Conservation (phyloP, 2,329 filamentous ascomycete species). For the Bimuria novae-zelandiae region DNA sequence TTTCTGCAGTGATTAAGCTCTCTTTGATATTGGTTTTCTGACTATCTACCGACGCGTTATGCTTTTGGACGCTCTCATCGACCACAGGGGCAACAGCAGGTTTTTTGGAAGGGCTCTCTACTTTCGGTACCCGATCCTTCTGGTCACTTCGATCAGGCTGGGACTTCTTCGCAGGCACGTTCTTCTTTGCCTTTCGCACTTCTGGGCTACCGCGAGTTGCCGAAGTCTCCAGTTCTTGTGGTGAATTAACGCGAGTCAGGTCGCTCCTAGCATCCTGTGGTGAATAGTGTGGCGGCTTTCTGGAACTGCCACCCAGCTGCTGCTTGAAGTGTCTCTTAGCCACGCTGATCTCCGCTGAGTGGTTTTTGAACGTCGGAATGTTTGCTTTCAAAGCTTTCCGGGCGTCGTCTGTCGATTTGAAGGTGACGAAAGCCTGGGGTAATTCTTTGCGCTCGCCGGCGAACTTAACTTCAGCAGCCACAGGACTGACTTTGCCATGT, state of each 20-base stretch:
- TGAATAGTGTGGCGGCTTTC: constrained; percentile 29
- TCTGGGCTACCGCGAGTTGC: constrained; percentile 19
- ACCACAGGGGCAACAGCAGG: not conserved
- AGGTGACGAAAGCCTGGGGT: constrained; percentile 12
- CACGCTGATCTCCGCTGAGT: constrained; percentile 14
- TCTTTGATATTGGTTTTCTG: not conserved
- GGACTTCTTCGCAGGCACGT: constrained; percentile 14
- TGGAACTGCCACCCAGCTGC: not conserved
- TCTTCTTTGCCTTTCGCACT: constrained; percentile 22
- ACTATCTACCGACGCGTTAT: not conserved
- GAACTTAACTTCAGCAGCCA: not conserved
- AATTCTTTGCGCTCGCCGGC: not conserved
- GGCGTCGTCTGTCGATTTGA: constrained; percentile 11
- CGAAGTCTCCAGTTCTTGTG: not conserved
- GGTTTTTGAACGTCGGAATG: not conserved
- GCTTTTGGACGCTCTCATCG: not conserved
- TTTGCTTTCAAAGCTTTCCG: constrained; percentile 14
- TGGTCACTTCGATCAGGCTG: not conserved
- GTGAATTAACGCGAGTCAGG: constrained; percentile 21
- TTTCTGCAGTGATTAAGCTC: not conserved
- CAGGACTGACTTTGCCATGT: constrained; percentile 8
- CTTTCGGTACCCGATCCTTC: not conserved
- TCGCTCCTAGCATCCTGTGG: constrained; percentile 45
- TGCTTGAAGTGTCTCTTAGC: constrained; percentile 11
- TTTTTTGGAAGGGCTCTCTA: not conserved